Base-by-base conservation (phyloP, 164 flowering plant species). In the Chimonanthus praecox region DNA sequence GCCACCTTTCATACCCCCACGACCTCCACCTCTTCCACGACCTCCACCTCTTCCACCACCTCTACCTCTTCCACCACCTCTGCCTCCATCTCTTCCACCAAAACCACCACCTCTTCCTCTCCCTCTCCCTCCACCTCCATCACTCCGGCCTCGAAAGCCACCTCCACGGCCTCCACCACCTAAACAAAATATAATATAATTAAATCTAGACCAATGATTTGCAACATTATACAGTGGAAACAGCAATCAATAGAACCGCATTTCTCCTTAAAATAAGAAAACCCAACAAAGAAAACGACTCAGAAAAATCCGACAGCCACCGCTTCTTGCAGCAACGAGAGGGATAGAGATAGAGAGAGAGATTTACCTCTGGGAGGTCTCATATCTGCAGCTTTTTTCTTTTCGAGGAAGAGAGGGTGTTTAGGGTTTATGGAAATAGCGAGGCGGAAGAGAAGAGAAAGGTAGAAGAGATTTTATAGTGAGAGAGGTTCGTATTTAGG, bases 1-100 rank as follows among this genome's bases (percentile, higher is more conserved):
- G 16, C 98, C 98, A 16, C 97, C 97, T 78, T 81, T 89, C 97
- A 93, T 93, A 45, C 94, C 94, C 6, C 91, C 92, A 13, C 85
- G 78, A 4, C 95, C 80, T 0, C 96, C 69, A 0, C 93, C 86
- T 0, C 91, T 63, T 0, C 96, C 79, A 16, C 95, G 67, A 3
- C 94, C 77, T 0, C 93, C 70, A 0, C 90, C 76, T 1, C 89
- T 74, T 7, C 91, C 76, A 18, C 88, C 78, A 0, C 85, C 71
- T 0, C 87, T 73, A 0, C 91, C 80, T 0, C 88, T 72, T 0
- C 87, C 72, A 2, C 80, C 79, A 1, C 83, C 70, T 0, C 85
- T 67, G 0, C 86, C 74, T 21, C 83, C 75, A 10, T 81, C 76
- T 0, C 84, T 73, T 0, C 76, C 67, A 1, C 83, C 78, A 48